Conservation (phyloP, 768 basidiomycete species). For the Arthromyces matolae region DNA sequence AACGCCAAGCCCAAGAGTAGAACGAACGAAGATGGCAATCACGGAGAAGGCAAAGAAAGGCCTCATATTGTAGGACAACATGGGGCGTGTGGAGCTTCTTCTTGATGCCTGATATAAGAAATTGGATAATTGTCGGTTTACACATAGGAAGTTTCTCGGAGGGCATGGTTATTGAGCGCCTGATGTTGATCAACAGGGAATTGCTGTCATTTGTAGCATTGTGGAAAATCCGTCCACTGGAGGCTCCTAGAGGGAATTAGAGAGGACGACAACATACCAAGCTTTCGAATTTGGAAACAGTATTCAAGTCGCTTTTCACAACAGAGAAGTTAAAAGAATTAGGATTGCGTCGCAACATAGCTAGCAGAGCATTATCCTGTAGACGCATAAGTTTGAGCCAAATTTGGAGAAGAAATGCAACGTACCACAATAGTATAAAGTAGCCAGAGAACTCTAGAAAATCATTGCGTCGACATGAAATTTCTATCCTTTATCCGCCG, state of each 20-base stretch:
- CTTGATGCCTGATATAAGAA: neutral
- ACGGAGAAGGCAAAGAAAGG: neutral
- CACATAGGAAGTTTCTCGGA: constrained; percentile 2
- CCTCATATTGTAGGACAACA: neutral
- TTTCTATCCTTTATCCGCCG: constrained; percentile 78
- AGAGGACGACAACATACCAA: too few species aligned
- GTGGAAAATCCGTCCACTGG: neutral
- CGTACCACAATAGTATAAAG: constrained; percentile 7
- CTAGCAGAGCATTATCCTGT: constrained; percentile 1
- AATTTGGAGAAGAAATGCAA: neutral
- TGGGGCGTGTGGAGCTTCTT: neutral
- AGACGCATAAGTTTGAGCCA: too few species aligned
- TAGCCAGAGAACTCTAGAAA: constrained; percentile 5
- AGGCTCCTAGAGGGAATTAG: too few species aligned
- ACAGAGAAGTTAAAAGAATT: neutral
- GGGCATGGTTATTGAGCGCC: neutral
- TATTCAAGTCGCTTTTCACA: too few species aligned
- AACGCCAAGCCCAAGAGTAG: constrained; percentile 19
- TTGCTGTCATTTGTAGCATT: neutral
- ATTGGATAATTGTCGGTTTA: constrained; percentile 1
- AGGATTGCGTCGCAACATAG: neutral
- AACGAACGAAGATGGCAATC: neutral
- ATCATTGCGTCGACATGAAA: constrained; percentile 79
- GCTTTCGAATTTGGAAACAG: too few species aligned
- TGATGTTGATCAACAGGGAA: neutral